Base-by-base conservation (phyloP, 1,284 basidiomycete species). In the Papiliotrema terrestris region DNA sequence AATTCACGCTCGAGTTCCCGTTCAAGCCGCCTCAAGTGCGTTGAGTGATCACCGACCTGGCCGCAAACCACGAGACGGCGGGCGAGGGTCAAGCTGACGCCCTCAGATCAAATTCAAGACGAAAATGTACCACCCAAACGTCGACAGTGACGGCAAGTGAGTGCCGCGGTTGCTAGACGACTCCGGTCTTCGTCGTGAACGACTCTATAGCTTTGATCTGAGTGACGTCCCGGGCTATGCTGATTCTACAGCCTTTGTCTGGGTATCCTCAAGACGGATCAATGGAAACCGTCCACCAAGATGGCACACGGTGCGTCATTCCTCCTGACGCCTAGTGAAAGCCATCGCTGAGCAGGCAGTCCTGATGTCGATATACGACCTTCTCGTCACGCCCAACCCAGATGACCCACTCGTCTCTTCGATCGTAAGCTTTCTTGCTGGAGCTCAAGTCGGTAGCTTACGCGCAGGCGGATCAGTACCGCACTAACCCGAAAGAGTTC, bases 61-160 rank as follows among this genome's bases (percentile, higher is more conserved):
- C n/a, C n/a, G n/a, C n/a, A n/a, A n/a, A n/a, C n/a, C n/a, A n/a
- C n/a, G n/a, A n/a, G n/a, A n/a, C n/a, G 29, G 29, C 29, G 11
- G 29, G 29, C 11, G 11, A 32, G 14, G 26, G 5, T 32, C 11
- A 11, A 23, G 13, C 37, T 45, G 17, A 44, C 5, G 1, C n/a
- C 41, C 29, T 15, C 36, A 93, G 91, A 86, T 93, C 56, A 84
- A 83, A 42, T 93, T 93, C 77, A 83, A 79, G 45, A 94, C 91
- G 38, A 91, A 87, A 80, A 87, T 92, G 56, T 94, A 94, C 70
- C 91, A 95, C 76, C 91, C 91, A 15, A 91, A 91, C 51, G 88
- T 95, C 69, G 92, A 94, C 61, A 89, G 91, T 56, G 89, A 95
- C 69, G 91, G 91, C 39, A 92, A 80, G 90, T 89, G 63, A 58